Base-by-base conservation (phyloP, 768 basidiomycete species). In the Termitomyces sp. region DNA sequence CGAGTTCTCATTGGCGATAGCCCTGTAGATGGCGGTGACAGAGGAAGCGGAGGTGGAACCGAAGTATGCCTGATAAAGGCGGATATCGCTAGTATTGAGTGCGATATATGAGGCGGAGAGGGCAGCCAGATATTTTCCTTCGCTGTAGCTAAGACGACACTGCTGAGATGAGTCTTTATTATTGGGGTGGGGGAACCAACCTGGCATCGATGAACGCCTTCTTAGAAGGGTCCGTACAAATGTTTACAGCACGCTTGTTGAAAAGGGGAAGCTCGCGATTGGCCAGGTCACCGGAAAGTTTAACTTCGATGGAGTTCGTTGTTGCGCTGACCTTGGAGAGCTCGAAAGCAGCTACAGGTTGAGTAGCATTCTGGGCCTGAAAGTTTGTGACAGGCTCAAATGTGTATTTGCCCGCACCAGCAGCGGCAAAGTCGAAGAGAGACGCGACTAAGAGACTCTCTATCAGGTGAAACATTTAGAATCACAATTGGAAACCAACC, bases 1-100 rank as follows among this genome's bases (percentile, higher is more conserved):
- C 11, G 77, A 77, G 66, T 70, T 74, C 66, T 79, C 79, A 59
- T 62, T 70, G 16, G 73, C 74, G 39, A 80, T 77, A 50, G 72
- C 70, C 56, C 70, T 72, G 61, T 77, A 65, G 55, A 76, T 65
- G 20, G 64, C 62, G 42, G 60, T 71, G n/a, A 75, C 70, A 27
- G 27, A 27, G 22, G 74, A 73, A n/a, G 73, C 72, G n/a, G 74
- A 41, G 49, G 68, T 75, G 52, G 71, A 57, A 33, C 74, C 75
- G 50, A 67, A 81, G 72, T 79, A 80, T 13, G 75, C 65, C 49
- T 33, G 63, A 70, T 73, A 80, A 45, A 79, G 67, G 8, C 73
- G 59, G 61, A 77, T 73, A 42, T 20, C 36, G 22, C 76, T 65
- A 12, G 77, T 76, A 54, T 65, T 64, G 60, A 65, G 73, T 37